Percentiles rank a stretch among this genome's conserved stretches.
Conservation (phyloP, 1,284 basidiomycete species). For the Leccinum pachyderme region DNA sequence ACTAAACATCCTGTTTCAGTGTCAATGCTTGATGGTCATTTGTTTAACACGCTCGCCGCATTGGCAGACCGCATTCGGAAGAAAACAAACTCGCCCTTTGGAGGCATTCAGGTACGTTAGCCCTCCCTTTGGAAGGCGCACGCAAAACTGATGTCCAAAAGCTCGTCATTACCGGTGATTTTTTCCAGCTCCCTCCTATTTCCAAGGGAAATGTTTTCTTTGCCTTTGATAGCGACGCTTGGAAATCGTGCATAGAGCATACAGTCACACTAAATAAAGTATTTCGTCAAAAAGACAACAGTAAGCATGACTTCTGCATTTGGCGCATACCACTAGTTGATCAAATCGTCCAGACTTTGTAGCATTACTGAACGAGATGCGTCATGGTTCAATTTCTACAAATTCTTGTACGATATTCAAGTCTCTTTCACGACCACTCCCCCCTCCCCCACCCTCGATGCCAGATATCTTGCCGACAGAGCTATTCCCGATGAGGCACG, state of each 20-base stretch:
- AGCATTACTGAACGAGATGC: constrained; percentile 68
- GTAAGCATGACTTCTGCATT: constrained; percentile 30
- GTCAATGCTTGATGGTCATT: constrained; percentile 80
- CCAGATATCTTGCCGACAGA: constrained; percentile 38
- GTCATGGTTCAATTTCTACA: constrained; percentile 49
- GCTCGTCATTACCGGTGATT: constrained; percentile 84
- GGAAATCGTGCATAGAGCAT: constrained; percentile 64
- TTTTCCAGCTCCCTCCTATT: constrained; percentile 87
- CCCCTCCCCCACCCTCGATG: constrained; percentile 22
- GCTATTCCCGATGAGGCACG: constrained; percentile 37
- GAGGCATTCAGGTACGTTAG: constrained; percentile 71
- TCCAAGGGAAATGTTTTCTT: constrained; percentile 43
- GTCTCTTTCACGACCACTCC: constrained; percentile 39
- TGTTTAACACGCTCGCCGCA: constrained; percentile 66
- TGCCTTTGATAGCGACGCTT: constrained; percentile 77
- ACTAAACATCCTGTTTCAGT: constrained; percentile 40
- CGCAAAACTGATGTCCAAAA: constrained; percentile 5
- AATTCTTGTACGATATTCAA: constrained; percentile 40
- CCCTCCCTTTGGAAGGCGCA: not conserved
- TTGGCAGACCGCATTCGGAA: constrained; percentile 51
- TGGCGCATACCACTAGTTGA: not conserved
- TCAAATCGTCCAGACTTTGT: constrained; percentile 50
- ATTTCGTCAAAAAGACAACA: constrained; percentile 57
- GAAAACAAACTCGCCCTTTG: constrained; percentile 66
- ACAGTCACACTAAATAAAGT: constrained; percentile 77